These are phyloP conservation scores for Meripilus lineatus DNA, from an alignment of 1,284 basidiomycete genomes.

Conservation along the genomic window DNA sequence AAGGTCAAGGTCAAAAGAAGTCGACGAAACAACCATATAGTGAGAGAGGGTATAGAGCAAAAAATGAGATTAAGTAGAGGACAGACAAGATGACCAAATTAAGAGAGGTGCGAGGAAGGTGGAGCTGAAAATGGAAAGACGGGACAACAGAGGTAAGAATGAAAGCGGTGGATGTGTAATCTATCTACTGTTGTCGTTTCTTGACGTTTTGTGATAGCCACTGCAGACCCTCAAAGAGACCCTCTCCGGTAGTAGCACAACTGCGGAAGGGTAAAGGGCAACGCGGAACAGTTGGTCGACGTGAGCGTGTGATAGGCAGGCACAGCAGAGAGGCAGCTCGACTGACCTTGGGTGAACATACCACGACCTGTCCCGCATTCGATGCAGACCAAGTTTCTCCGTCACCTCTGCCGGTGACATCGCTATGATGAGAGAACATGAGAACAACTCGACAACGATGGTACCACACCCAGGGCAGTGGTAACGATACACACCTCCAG, in stretches of 20 bases:
- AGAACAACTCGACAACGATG: not conserved
- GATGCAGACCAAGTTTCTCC: constrained; percentile 92
- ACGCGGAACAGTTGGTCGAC: not conserved
- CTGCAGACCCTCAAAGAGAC: constrained; percentile 91
- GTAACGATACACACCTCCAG: constrained; percentile 66
- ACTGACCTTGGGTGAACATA: constrained; percentile 98
- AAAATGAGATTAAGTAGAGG: too few relatives aligned
- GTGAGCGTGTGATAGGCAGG: not conserved
- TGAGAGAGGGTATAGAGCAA: too few relatives aligned
- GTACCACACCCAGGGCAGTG: not conserved
- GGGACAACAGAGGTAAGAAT: too few relatives aligned
- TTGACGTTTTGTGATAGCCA: constrained; percentile 97
- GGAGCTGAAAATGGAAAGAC: too few relatives aligned
- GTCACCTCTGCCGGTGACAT: constrained; percentile 99
- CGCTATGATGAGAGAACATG: constrained; percentile 42
- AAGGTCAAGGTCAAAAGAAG: too few relatives aligned
- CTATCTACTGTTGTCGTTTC: constrained; percentile 71
- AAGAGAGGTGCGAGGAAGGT: too few relatives aligned
- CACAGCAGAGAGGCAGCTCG: constrained; percentile 25
- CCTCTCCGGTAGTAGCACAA: constrained; percentile 95
- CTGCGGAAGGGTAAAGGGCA: constrained; percentile 40
- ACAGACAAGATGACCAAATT: too few relatives aligned
- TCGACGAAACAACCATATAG: too few relatives aligned
- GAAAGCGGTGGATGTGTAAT: too few relatives aligned
- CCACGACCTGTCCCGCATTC: constrained; percentile 97